Evolutionary conservation across 2,329 filamentous ascomycete species (phyloP), one percentile per base, ranked within the genome.

Genomic region (Colletotrichum liriopes): DNA sequence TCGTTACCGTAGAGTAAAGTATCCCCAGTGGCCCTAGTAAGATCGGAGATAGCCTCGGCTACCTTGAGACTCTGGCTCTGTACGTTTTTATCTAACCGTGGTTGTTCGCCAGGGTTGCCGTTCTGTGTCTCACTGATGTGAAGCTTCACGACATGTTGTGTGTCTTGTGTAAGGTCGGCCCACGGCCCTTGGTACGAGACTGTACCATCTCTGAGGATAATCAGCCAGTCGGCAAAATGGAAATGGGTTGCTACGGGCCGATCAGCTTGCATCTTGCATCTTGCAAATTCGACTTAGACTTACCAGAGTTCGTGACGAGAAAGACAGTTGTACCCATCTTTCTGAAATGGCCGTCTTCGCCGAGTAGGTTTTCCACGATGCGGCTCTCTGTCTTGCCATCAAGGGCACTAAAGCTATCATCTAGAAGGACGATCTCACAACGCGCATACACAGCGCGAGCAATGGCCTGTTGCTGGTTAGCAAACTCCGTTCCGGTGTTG

Each of bases 311-410:
- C 1, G 65, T 54, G 7, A 65, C 51, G 18, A 76, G 60, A 2
- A 71, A 60, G 43, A 64, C 65, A 39, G 77, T 77, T 16, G 74
- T 63, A 3, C 68, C 67, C 1, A 60, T 65, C 49, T 74, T 75
- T n/a, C 39, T 75, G 41, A 76, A 64, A 3, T 76, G 23, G 2
- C 76, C 77, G 16, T 60, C 37, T 0, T 65, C 43, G 11, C 76
- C 75, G 7, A 77, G 66, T 6, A 77, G 45, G 12, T 73, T 74
- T 2, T 45, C 16, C 2, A 75, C 58, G 35, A 77, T 64, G 0
- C 26, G 70, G 18, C 51, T 54, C 8, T 74, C 72, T 0, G 76
- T 77, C 11, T 62, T 49, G 1, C 43, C 59, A n/a, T 74, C 73
- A 0, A 75, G 37, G 11, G 73, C 71, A n/a, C 70, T 73, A 18